phyloP scores from a whole-genome alignment of 1,139 yeast genomes.

The Candida tunisiensis region DNA sequence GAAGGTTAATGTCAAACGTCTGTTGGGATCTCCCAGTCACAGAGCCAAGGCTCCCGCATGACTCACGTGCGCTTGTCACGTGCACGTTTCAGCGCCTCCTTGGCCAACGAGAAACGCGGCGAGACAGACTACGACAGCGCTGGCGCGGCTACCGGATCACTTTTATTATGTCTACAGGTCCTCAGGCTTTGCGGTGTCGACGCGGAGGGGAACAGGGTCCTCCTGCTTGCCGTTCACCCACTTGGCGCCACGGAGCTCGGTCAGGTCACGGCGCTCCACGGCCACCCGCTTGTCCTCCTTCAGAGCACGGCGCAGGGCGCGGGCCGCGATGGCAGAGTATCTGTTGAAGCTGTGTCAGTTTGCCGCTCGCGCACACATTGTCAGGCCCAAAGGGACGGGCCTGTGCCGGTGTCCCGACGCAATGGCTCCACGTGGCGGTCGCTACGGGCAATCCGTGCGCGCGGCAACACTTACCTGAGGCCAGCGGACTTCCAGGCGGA shows the following conservation, averaged over 20 bases:
- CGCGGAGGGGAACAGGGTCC: conserved; percentile 8
- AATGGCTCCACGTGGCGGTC: conserved; percentile 1
- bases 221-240: conserved; percentile 48
- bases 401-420: conserved; percentile 6
- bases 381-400: conserved; percentile 1
- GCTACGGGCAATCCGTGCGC: not conserved
- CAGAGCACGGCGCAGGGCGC: conserved; percentile 73
- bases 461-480: conserved; percentile 12
- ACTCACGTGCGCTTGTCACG: too few species aligned
- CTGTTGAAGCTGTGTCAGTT: conserved; percentile 51
- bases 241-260: conserved; percentile 64
- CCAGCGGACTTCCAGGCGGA: conserved; percentile 19
- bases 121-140: too few species aligned
- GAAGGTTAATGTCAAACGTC: too few species aligned
- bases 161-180: not conserved
- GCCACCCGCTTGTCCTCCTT: conserved; percentile 72
- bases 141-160: not conserved
- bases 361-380: not conserved
- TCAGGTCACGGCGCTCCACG: conserved; percentile 56
- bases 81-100: not conserved
- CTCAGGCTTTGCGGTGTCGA: conserved; percentile 1
- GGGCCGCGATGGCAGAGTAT: conserved; percentile 84
- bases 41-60: too few species aligned
- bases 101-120: not conserved
- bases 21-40: too few species aligned